phyloP scores from a whole-genome alignment of 2,329 filamentous ascomycete species.

The Trichoderma cornu-damae region DNA sequence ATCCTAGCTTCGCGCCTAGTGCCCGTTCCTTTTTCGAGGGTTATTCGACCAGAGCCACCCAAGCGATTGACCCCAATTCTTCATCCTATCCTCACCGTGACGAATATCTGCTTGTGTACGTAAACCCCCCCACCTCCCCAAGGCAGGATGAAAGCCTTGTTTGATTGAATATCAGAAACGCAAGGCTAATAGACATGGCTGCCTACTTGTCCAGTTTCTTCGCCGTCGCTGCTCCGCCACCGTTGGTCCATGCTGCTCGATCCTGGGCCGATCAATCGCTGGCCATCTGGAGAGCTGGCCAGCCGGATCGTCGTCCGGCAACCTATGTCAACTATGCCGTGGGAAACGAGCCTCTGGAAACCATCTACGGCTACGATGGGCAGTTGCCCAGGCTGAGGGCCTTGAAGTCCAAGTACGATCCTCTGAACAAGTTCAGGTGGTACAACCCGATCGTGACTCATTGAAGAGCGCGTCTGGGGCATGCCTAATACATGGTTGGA shows the following conservation, averaged over 20 bases:
- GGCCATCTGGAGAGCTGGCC: not conserved
- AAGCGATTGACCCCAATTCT: not conserved
- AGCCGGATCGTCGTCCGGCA: not conserved
- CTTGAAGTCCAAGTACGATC: slow-evolving; percentile 3
- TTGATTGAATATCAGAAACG: too few species aligned
- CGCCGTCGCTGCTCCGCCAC: not conserved
- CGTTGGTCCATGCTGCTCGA: not conserved
- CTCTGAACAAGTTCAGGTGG: not conserved
- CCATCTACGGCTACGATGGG: not conserved
- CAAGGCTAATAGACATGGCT: too few species aligned
- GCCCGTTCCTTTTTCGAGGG: not conserved
- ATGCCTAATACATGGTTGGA: too few species aligned
- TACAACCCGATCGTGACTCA: not conserved
- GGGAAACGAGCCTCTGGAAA: not conserved
- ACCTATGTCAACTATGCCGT: not conserved
- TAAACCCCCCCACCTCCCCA: too few species aligned
- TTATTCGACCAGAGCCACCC: not conserved
- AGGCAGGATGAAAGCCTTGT: too few species aligned
- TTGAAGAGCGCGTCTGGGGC: not conserved
- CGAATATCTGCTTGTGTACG: slow-evolving; percentile 8
- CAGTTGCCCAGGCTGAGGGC: not conserved
- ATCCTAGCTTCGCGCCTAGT: not conserved
- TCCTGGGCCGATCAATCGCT: not conserved
- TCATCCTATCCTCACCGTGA: not conserved
- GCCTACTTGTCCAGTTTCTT: not conserved